Evolutionary conservation across 495 filamentous ascomycete genomes (phyloP), one percentile per base, ranked within the genome.

Genomic region (Tetracladium setigerum): DNA sequence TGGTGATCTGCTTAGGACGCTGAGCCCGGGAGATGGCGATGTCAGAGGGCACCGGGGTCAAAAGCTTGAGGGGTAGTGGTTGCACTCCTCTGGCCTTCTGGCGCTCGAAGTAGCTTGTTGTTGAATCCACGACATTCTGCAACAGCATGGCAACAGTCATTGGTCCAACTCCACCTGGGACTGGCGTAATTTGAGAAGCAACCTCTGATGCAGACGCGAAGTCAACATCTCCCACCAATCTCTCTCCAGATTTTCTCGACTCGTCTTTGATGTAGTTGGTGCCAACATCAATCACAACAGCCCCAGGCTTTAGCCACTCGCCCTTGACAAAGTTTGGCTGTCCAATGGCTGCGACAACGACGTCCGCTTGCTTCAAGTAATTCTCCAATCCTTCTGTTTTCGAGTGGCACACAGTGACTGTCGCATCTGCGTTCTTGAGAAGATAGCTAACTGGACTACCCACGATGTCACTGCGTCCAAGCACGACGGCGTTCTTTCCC

Each of bases 61-160:
- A 60, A 15, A 95, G 64, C 56, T 85, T 84, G 39, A 98, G 65
- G 14, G 86, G 87, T 38, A 96, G 71, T 14, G 92, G 88, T 13
- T 75, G 73, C 47, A 91, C 84, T 38, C 77, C 77, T 30, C 91
- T 73, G 43, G 82, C 71, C 59, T 84, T 89, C 59, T 90, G 85
- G 46, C 77, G 76, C 31, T 92, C 86, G 52, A 95, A 92, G 61
- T 84, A 89, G 40, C 74, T 68, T 22, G 81, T 84, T 24, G 91
- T 82, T 16, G 89, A 77, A 52, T 86, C 79, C 32, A 97, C 84
- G 18, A 97, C 89, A 61, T 98, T 98, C 65, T 95, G 83, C 49
- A 98, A 63, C 14, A 98, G 75, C 85, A 97, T 97, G 30, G 92
- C 92, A 43, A 98, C 89, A 11, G 92, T 98, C 90, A 97, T 97